Base-by-base conservation (phyloP, 2,329 filamentous ascomycete genomes). In the Monosporascus ibericus region DNA sequence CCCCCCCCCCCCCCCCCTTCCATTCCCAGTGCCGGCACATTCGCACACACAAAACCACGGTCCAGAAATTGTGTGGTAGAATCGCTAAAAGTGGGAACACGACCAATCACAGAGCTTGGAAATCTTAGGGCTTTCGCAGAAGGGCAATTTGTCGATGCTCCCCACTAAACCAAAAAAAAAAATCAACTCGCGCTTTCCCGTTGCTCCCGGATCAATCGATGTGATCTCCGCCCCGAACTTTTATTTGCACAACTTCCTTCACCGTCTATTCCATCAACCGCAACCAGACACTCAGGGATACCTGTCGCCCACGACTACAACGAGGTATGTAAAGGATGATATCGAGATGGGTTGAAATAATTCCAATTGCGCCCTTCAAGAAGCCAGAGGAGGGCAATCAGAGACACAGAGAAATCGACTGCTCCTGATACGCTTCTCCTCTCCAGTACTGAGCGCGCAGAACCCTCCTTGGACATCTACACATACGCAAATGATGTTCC, bases 381-480 rank as follows among this genome's bases (percentile, higher is more conserved):
- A 78, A 78, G 80, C 79, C 79, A 69, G 78, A 72, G 76, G 77
- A 76, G 76, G 80, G 78, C 79, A 85, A 85, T 86, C 82, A 73
- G 63, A 61, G 64, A 69, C 65, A n/a, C 18, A 5, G 46, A 59
- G 57, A 59, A 48, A 58, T 37, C 38, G 54, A 34, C 55, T 54
- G 57, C 56, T 58, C 58, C 58, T 69, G 82, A 86, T 82, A 85
- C 82, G 77, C 79, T 76, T 77, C 74, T 80, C 77, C 77, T 76
- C 78, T 75, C 75, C 78, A 77, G 75, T 76, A 81, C 72, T 77
- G 82, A 82, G 83, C 82, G 71, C 78, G 82, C 78, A 85, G 83
- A 87, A 85, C 83, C 83, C 82, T 84, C 76, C 73, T 75, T 74
- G 72, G 70, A 68, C 62, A 62, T 46, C 14, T 46, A 18, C 20